phyloP scores from a whole-genome alignment of 345 rosid genomes.

The Alliaria petiolata region DNA sequence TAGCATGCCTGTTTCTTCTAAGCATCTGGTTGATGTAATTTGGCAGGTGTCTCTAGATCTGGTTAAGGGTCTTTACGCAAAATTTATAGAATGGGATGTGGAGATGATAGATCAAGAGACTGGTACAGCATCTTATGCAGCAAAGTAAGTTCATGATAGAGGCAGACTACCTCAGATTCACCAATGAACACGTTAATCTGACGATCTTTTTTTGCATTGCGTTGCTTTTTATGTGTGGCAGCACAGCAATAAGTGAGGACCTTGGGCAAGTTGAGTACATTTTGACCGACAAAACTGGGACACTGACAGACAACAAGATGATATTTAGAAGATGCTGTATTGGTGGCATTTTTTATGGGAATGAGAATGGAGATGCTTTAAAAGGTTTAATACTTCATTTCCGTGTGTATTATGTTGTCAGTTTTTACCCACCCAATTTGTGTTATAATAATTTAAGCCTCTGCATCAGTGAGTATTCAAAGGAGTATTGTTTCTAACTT shows the following conservation, averaged over 20 bases:
- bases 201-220: neutral
- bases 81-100: slow-evolving; percentile 88
- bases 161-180: slow-evolving; percentile 13
- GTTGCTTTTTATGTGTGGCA: slow-evolving; percentile 56
- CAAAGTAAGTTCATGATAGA: slow-evolving; percentile 64
- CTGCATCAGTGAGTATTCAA: slow-evolving; percentile 12
- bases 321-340: slow-evolving; percentile 96
- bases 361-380: slow-evolving; percentile 83
- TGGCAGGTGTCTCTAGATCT: slow-evolving; percentile 92
- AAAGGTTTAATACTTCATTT: slow-evolving; percentile 53
- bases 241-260: slow-evolving; percentile 99
- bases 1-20: neutral
- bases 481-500: slow-evolving; percentile 8
- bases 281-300: slow-evolving; percentile 98
- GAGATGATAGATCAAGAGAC: slow-evolving; percentile 90
- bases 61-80: slow-evolving; percentile 90
- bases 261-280: slow-evolving; percentile 99
- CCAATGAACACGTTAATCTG: neutral
- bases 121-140: slow-evolving; percentile 71
- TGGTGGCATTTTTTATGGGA: slow-evolving; percentile 76
- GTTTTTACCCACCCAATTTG: neutral
- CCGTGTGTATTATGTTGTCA: neutral
- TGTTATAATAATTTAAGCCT: slow-evolving; percentile 1
- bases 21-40: slow-evolving; percentile 18
- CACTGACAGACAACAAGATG: slow-evolving; percentile 95